Conservation (phyloP, 306 rosid genomes). For the Cicer arietinum region DNA sequence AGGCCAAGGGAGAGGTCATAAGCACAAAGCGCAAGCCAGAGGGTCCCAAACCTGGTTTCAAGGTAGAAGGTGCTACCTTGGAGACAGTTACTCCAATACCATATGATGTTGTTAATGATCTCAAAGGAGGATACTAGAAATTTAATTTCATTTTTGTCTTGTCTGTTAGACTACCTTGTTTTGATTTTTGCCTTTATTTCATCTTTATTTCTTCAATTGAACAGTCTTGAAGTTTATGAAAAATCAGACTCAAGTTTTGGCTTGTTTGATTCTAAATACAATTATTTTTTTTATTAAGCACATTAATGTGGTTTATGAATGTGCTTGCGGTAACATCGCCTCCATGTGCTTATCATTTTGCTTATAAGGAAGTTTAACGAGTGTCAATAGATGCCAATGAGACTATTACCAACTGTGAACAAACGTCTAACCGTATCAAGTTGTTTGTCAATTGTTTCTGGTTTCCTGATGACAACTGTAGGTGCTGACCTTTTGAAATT, state of each 20-base stretch:
- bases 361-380: no score
- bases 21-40: conserved; percentile 66
- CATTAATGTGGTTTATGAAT: neutral
- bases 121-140: conserved; percentile 14
- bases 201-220: neutral
- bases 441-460: no score
- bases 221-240: neutral
- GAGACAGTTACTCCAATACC: conserved; percentile 25
- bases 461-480: no score
- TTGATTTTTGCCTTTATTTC: neutral
- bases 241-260: neutral
- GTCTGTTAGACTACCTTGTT: neutral
- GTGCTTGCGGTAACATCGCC: no score
- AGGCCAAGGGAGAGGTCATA: conserved; percentile 72
- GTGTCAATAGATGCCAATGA: no score
- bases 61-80: conserved; percentile 5
- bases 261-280: neutral
- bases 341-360: no score
- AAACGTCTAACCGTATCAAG: no score
- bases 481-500: no score
- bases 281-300: neutral
- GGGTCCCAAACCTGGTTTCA: conserved; percentile 19
- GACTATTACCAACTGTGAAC: no score
- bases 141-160: neutral
- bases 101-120: conserved; percentile 21